Evolutionary conservation across 371 early-diverging fungal species (phyloP), one percentile per base, ranked within the genome.

Genomic region (Batrachochytrium dendrobatidis): DNA sequence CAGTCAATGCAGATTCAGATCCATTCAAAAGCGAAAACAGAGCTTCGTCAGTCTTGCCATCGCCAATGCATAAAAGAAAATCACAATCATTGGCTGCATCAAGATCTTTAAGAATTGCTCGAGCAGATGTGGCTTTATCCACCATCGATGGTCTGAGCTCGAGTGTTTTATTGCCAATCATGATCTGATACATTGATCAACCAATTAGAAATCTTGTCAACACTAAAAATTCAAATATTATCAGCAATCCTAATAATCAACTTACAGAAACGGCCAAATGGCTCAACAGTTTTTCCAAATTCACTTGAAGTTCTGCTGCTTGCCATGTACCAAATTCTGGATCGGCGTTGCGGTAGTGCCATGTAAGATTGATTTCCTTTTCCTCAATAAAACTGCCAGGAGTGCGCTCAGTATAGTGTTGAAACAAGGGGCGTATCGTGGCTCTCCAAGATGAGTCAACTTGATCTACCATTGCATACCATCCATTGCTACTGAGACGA

Each of bases 11-110:
- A 3, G 24, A 25, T 18, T 31, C 22, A 1, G 20, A 28, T 45
- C 51, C 33, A 30, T 84, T 86, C 20, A 95, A 71, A 44, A 82
- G 79, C 2, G 81, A 68, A 57, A 94, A 95, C 24, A 95, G 85
- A 18, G 80, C 82, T 60, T 97, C 98, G 70, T 95, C 98, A 12
- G 91, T 89, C 74, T 92, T 90, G 30, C 93, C 93, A 62, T 95
- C 94, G 44, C 98, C 96, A 24, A 94, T 72, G 59, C 90, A 88
- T 48, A 95, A 68, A 56, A 90, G 73, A 62, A 89, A 94, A 60
- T 89, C 90, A 54, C 73, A 68, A 39, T 82, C 83, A 3, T 32
- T 44, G 3, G 59, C 60, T 29, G 53, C 53, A 60, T 59, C 56
- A 7, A 89, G 71, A 62, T 94, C 95, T 62, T 80, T 83, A 58